These are phyloP conservation scores for Dendrocalamus latiflorus DNA, from an alignment of 202 grass and related monocot species.

Conservation along the genomic window DNA sequence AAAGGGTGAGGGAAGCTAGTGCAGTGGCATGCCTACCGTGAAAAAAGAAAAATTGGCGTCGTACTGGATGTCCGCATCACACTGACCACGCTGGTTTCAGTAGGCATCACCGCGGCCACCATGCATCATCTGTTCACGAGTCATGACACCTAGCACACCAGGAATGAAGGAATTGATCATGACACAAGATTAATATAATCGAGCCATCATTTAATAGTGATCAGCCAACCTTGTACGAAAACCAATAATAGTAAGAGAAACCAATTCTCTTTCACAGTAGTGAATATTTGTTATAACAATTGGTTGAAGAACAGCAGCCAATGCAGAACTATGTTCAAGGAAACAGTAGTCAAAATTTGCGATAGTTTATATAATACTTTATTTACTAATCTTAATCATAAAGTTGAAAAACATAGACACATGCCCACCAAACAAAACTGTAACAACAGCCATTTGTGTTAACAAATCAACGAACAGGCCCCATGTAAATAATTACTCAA, in stretches of 20 bases:
- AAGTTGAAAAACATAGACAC: background rate
- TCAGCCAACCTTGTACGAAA: background rate
- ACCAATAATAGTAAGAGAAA: background rate
- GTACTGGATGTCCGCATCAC: conserved; percentile 7
- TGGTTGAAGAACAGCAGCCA: background rate
- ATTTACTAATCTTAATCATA: background rate
- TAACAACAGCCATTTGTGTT: background rate
- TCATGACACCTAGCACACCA: conserved; percentile 15
- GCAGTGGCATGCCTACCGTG: conserved; percentile 29
- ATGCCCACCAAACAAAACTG: conserved; percentile 5
- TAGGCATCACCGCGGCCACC: conserved; percentile 3
- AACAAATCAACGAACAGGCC: background rate
- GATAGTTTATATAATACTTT: too few relatives aligned
- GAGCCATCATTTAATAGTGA: background rate
- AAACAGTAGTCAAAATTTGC: background rate
- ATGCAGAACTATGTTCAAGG: too few relatives aligned
- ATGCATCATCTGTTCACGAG: background rate
- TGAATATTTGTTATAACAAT: background rate
- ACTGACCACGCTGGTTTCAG: conserved; percentile 1
- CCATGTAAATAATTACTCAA: background rate
- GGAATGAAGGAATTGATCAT: background rate
- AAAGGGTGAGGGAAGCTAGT: conserved; percentile 1
- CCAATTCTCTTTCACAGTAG: background rate
- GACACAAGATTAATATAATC: background rate
- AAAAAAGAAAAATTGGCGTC: background rate